phyloP scores from a whole-genome alignment of 2,329 filamentous ascomycete genomes.

The Sclerotinia trifoliorum region DNA sequence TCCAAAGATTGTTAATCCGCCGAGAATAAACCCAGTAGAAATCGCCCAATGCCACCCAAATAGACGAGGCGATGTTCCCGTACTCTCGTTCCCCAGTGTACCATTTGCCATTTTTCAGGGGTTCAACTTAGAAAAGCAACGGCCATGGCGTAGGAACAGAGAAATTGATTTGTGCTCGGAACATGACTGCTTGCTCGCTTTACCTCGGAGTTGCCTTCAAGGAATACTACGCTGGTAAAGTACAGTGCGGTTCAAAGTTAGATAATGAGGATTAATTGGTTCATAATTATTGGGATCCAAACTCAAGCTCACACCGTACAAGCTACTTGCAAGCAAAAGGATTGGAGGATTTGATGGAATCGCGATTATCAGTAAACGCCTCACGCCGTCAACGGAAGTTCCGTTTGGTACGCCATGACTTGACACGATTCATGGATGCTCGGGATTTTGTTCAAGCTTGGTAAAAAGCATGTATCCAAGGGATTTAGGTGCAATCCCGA shows the following conservation, averaged over 20 bases:
- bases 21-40: background rate
- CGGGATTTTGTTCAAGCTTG: slow-evolving; percentile 12
- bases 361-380: slow-evolving; percentile 7
- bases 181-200: background rate
- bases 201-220: background rate
- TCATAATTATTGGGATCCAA: background rate
- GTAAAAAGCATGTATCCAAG: background rate
- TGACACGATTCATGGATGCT: slow-evolving; percentile 10
- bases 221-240: background rate
- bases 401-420: background rate
- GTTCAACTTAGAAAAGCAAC: background rate
- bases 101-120: background rate
- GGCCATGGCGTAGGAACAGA: background rate
- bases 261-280: background rate
- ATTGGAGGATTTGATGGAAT: slow-evolving; percentile 3
- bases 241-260: background rate
- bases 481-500: background rate
- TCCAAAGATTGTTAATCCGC: background rate
- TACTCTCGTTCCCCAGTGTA: slow-evolving; percentile 11
- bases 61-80: background rate
- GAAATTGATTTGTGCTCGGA: slow-evolving; percentile 11
- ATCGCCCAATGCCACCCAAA: background rate
- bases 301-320: background rate
- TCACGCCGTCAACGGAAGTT: slow-evolving; percentile 1
- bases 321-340: background rate